Evolutionary conservation across 352 stramenopile species (phyloP).

Genomic region (Phytopythium vexans): DNA sequence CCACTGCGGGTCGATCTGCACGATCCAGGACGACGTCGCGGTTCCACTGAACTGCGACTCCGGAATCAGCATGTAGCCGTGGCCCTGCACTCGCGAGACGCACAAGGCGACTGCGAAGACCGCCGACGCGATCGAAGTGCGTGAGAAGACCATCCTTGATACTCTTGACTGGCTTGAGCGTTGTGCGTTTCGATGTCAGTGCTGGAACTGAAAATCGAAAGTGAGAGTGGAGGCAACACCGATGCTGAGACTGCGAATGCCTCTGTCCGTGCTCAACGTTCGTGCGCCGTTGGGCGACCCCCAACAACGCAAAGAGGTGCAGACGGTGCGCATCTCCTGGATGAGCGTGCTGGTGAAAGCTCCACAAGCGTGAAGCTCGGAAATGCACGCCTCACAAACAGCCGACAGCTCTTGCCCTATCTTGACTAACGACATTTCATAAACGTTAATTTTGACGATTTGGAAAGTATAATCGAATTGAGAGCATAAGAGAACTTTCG

Average conservation of each 20-base stretch:
- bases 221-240: not conserved
- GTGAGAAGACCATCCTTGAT: not conserved
- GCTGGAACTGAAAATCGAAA: not conserved
- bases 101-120: slow-evolving; percentile 8
- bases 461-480: too few species aligned
- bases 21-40: slow-evolving; percentile 14
- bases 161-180: too few species aligned
- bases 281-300: too few species aligned
- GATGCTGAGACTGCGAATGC: too few species aligned
- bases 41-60: slow-evolving; percentile 14
- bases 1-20: slow-evolving; percentile 18
- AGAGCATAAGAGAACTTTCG: too few species aligned
- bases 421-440: not conserved
- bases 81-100: slow-evolving; percentile 8
- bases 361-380: too few species aligned
- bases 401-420: slow-evolving; percentile 1
- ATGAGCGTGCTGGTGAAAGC: too few species aligned
- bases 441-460: not conserved
- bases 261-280: too few species aligned
- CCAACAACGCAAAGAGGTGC: too few species aligned
- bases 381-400: not conserved
- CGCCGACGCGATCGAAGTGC: not conserved
- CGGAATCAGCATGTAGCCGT: slow-evolving; percentile 23
- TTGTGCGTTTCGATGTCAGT: too few species aligned
- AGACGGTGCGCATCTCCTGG: too few species aligned